Percentiles rank a stretch among this genome's conserved stretches.
Conservation (phyloP, 805 yeast species). For the Candida nemodendra region DNA sequence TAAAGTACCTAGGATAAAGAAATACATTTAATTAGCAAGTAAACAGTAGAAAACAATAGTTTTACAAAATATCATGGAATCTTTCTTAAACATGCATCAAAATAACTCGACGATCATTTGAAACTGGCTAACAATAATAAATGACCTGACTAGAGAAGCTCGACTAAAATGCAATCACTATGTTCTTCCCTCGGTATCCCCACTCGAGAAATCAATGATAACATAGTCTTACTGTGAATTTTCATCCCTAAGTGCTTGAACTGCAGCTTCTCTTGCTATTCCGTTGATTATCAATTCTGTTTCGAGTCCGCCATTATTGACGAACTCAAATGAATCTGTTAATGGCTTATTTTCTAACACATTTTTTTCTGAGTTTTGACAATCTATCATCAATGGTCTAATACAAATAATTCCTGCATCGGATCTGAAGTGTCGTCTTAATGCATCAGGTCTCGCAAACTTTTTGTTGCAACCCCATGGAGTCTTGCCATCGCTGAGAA, state of each 20-base stretch:
- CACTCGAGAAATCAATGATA: too few relatives aligned
- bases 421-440: constrained; percentile 72
- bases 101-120: too few relatives aligned
- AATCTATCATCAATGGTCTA: constrained; percentile 62
- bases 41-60: too few relatives aligned
- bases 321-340: constrained; percentile 1
- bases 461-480: constrained; percentile 75
- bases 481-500: constrained; percentile 52
- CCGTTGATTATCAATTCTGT: constrained; percentile 18
- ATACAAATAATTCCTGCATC: constrained; percentile 74
- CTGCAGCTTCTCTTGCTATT: constrained; percentile 24
- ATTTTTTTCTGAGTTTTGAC: constrained; percentile 18
- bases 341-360: not conserved
- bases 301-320: constrained; percentile 7
- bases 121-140: too few relatives aligned
- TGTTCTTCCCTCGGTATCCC: too few relatives aligned
- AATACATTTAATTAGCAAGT: too few relatives aligned
- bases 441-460: constrained; percentile 77
- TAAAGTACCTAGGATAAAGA: too few relatives aligned
- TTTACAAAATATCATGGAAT: too few relatives aligned
- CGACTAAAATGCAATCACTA: too few relatives aligned
- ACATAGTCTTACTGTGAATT: too few relatives aligned
- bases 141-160: too few relatives aligned
- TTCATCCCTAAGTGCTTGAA: constrained; percentile 13
- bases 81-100: too few relatives aligned